Conservation (phyloP, 2,329 filamentous ascomycete species). For the Colletotrichum simmondsii region DNA sequence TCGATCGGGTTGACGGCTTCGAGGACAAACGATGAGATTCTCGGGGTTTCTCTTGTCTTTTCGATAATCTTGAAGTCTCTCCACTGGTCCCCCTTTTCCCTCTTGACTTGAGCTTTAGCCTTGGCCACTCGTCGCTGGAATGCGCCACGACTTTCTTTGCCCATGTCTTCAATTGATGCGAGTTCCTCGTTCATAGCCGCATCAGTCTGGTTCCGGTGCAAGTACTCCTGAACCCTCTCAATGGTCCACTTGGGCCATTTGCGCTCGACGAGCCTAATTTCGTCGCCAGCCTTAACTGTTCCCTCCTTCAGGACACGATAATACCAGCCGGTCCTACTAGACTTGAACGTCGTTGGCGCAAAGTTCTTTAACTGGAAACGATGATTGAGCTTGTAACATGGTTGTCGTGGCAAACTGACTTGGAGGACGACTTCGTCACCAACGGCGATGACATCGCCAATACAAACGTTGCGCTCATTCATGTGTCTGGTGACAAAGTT, state of each 20-base stretch:
- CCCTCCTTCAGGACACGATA: slow-evolving; percentile 70
- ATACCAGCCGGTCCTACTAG: slow-evolving; percentile 73
- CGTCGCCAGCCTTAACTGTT: slow-evolving; percentile 64
- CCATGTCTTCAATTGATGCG: slow-evolving; percentile 60
- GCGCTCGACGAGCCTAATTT: slow-evolving; percentile 65
- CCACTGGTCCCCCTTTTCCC: slow-evolving; percentile 50
- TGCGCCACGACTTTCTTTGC: slow-evolving; percentile 56
- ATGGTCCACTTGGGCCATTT: slow-evolving; percentile 70
- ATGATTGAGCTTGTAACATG: slow-evolving; percentile 77
- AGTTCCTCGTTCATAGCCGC: slow-evolving; percentile 63
- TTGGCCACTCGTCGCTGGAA: slow-evolving; percentile 65
- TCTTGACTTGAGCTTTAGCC: slow-evolving; percentile 44
- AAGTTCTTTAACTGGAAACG: slow-evolving; percentile 73
- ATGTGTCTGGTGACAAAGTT: slow-evolving; percentile 68
- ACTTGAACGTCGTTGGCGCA: slow-evolving; percentile 65
- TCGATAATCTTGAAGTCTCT: slow-evolving; percentile 58
- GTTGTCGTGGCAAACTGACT: slow-evolving; percentile 70
- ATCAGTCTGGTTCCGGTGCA: slow-evolving; percentile 65
- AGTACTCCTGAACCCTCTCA: slow-evolving; percentile 70
- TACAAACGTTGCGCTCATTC: slow-evolving; percentile 74
- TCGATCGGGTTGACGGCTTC: slow-evolving; percentile 52
- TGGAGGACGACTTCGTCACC: slow-evolving; percentile 64
- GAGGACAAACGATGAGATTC: slow-evolving; percentile 63
- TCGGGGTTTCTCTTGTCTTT: slow-evolving; percentile 61
- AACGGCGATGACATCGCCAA: slow-evolving; percentile 69